Conservation (phyloP, 1,139 yeast species). For the Debaryomyces sp. region DNA sequence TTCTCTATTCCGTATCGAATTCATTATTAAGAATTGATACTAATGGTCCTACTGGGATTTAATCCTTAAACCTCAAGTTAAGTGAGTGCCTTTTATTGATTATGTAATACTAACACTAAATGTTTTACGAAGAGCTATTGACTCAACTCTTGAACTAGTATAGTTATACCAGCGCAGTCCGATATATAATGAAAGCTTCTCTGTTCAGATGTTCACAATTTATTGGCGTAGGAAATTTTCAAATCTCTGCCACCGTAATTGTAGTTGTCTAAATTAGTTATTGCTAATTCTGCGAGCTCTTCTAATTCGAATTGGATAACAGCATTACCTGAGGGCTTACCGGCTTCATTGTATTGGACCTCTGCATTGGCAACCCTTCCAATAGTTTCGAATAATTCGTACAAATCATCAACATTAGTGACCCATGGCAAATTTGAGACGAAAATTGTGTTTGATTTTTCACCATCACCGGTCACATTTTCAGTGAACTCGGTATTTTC, state of each 20-base stretch:
- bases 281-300: constrained; percentile 74
- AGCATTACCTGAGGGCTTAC: constrained; percentile 81
- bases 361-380: constrained; percentile 81
- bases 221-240: constrained; percentile 61
- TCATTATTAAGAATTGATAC: neutral
- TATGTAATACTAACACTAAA: constrained; percentile 2
- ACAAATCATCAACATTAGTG: constrained; percentile 81
- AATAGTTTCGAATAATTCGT: constrained; percentile 83
- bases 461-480: constrained; percentile 68
- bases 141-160: neutral
- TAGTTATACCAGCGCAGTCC: neutral
- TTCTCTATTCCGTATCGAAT: neutral
- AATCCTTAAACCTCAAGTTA: neutral
- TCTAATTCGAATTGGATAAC: constrained; percentile 75
- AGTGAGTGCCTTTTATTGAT: neutral
- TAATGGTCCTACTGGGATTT: neutral
- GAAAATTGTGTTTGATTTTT: constrained; percentile 61
- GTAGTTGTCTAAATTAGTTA: constrained; percentile 73
- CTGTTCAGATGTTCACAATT: neutral
- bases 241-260: constrained; percentile 83
- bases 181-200: neutral
- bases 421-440: constrained; percentile 87
- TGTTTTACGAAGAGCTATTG: neutral
- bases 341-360: constrained; percentile 63
- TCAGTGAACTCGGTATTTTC: constrained; percentile 60